A percentile compares a stretch with the other conserved stretches of the same genome.
These are phyloP conservation scores for Houttuynia cordata DNA, from an alignment of 164 flowering plant species.

Conservation along the genomic window DNA sequence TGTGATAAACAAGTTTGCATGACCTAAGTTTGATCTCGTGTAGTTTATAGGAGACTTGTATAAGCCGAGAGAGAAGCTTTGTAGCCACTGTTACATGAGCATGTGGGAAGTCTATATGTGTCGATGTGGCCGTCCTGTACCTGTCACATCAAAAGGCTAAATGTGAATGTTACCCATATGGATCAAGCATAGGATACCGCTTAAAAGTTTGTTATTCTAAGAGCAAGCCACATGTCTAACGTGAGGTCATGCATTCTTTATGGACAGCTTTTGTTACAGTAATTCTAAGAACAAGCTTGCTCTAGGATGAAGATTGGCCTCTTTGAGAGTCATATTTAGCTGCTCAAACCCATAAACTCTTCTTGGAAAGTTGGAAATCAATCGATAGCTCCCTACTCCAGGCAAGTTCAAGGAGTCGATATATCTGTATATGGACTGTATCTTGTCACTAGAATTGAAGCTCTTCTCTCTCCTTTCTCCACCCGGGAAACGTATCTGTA, in stretches of 20 bases:
- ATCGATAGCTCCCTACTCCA: constrained; percentile 38
- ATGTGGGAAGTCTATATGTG: too few relatives aligned
- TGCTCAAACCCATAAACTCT: constrained; percentile 50
- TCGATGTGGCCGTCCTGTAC: too few relatives aligned
- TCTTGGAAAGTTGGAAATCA: constrained; percentile 63
- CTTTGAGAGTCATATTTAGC: constrained; percentile 44
- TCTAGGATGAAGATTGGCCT: constrained; percentile 56
- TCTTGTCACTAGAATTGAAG: constrained; percentile 36
- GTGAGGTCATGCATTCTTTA: constrained; percentile 17
- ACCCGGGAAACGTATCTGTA: constrained; percentile 53
- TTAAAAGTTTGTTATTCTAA: too few relatives aligned
- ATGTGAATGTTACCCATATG: too few relatives aligned
- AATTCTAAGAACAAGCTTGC: constrained; percentile 62
- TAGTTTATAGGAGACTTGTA: too few relatives aligned
- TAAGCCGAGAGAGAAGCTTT: too few relatives aligned
- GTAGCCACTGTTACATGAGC: too few relatives aligned
- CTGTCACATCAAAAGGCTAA: too few relatives aligned
- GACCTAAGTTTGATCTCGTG: too few relatives aligned
- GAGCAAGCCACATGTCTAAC: too few relatives aligned
- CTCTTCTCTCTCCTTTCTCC: constrained; percentile 57
- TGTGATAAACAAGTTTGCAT: too few relatives aligned
- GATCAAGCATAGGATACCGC: too few relatives aligned
- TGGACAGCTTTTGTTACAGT: constrained; percentile 14
- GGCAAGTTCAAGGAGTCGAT: constrained; percentile 50
- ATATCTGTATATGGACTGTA: constrained; percentile 41